Base-by-base conservation (phyloP, 2,329 filamentous ascomycete species). In the Fusarium aywerte region DNA sequence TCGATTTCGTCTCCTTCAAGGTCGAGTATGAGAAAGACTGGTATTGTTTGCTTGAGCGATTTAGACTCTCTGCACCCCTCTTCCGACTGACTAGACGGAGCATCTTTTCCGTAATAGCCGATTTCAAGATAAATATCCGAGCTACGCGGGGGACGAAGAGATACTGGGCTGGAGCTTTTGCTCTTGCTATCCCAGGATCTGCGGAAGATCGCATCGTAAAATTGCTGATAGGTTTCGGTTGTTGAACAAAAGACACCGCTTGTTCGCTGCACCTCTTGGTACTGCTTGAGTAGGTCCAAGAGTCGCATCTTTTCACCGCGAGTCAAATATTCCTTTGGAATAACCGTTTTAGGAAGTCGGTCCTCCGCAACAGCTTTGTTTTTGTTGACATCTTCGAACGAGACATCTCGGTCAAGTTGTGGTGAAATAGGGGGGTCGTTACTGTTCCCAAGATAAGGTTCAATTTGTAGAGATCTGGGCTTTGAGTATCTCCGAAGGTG, bases 301-400 rank as follows among this genome's bases (percentile, higher is more conserved):
- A 59, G 18, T 20, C 33, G 25, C 56, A 59, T 58, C 56, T 59
- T 59, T 18, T 59, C 53, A 13, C 38, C 44, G 11, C 44, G 44
- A 1, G 44, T 48, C 4, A 48, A 5, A 9, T 4, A 23, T 11
- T 5, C 21, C n/a, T 25, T 48, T 5, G 31, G 31, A 11, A 48
- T 35, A n/a, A 25, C 21, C 5, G 7, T 23, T 8, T 35, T 48
- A 1, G 44, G 31, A 11, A 5, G 31, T 15, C 44, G 44, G 21
- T 48, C 31, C 2, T 48, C 16, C 4, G 9, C 12, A 4, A 48
- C 11, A 12, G 9, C 44, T 13, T 35, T 0, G n/a, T 48, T 31
- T 2, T 11, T 23, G 21, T 48, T 11, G 4, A 48, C 31, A 7
- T 48, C 16, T 35, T 15, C 12, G 5, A 48, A 35, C 0, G 31